A percentile compares a stretch with the other conserved stretches of the same genome.
phyloP scores from a whole-genome alignment of 306 rosid genomes.

The Malus fusca region DNA sequence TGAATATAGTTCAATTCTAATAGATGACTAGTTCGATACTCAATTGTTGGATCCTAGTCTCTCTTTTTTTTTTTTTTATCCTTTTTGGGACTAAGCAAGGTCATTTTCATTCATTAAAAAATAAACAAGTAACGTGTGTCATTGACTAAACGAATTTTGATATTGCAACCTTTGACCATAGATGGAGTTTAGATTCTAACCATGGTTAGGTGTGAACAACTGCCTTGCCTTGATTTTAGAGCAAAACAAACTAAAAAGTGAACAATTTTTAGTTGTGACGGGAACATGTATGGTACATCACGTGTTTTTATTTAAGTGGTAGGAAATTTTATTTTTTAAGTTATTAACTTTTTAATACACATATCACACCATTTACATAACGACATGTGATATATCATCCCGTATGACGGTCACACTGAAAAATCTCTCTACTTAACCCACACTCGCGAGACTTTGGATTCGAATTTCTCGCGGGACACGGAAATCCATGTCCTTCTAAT shows the following conservation, averaged over 20 bases:
- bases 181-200: not conserved
- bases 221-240: constrained; percentile 5
- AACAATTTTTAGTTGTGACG: not conserved
- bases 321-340: too few relatives aligned
- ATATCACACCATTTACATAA: too few relatives aligned
- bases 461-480: constrained; percentile 5
- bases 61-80: too few relatives aligned
- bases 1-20: too few relatives aligned
- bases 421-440: not conserved
- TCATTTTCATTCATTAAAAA: not conserved
- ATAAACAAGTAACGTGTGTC: not conserved
- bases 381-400: too few relatives aligned
- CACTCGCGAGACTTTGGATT: not conserved
- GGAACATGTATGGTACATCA: too few relatives aligned
- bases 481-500: not conserved
- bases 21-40: too few relatives aligned
- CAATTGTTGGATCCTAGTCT: too few relatives aligned
- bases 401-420: too few relatives aligned
- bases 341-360: too few relatives aligned
- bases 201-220: not conserved
- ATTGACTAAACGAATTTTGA: not conserved
- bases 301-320: too few relatives aligned
- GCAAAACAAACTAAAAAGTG: not conserved
- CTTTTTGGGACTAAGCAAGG: not conserved
- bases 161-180: not conserved